Base-by-base conservation (phyloP, 78 protist genomes). In the Dictyostelium capitatum region DNA sequence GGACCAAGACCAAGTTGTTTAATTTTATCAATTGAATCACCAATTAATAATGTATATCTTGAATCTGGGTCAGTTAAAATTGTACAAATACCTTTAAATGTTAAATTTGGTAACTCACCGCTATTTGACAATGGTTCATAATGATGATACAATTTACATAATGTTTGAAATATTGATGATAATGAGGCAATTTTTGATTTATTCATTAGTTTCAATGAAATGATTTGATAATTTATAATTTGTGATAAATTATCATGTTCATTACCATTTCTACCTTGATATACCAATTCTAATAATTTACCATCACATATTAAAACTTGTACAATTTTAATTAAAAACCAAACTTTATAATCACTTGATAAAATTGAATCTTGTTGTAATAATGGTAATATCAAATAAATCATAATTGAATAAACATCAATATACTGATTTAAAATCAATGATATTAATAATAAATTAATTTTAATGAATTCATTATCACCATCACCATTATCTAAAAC, bases 1-100 rank as follows among this genome's bases (percentile, higher is more conserved):
- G 93, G 93, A 65, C 64, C 79, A 0, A 87, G 14, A 30, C 79
- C 64, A 37, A 77, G 65, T 48, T 57, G 46, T 47, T 77, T 87
- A 8, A 87, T 77, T 23, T 57, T 56, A 19, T 77, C 85, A 23
- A 87, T 74, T 3, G 83, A 64, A 17, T 72, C 64, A 7, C 7
- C 7, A 20, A 41, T 43, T 9, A 87, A 30, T n/a, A 87, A 87
- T 87, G 51, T 46, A 64, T 77, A 77, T 77, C 69, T 87, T n/a
- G 57, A 87, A 64, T 87, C 93, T 20, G 74, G 28, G 50, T 87
- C 93, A 1, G 83, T 64, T 25, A 87, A 51, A 50, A 87, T 87
- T 57, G 69, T 62, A 48, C 70, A 47, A 56, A 87, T 50, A 74
- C 53, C 65, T 23, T 87, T 20, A 19, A 64, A 51, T n/a, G 54